Evolutionary conservation across 2,329 filamentous ascomycete genomes (phyloP).

Genomic region (Cladosporium halotolerans): DNA sequence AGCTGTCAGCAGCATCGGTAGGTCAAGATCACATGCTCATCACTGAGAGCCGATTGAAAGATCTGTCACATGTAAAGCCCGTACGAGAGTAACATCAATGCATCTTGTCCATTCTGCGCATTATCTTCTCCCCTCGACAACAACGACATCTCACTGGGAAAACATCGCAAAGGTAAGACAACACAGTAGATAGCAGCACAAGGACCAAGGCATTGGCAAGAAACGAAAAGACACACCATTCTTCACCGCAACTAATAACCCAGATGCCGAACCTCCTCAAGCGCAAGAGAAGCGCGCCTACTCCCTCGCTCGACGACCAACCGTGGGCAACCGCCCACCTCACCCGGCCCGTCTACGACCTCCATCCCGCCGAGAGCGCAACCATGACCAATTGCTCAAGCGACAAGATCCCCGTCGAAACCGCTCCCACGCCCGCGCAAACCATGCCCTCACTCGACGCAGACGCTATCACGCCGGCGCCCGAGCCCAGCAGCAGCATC

Average conservation of each 20-base stretch:
- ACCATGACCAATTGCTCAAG: background rate
- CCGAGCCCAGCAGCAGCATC: slow-evolving; percentile 9
- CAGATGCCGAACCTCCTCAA: slow-evolving; percentile 1
- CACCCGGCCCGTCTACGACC: too few relatives aligned
- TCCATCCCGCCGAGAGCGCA: background rate
- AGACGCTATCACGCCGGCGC: background rate
- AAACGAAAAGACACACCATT: background rate
- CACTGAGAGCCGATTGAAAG: background rate
- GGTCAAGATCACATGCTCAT: slow-evolving; percentile 1
- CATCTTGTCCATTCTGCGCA: too few relatives aligned
- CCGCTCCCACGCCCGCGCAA: too few relatives aligned
- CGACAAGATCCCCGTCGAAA: background rate
- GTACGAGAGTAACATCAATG: too few relatives aligned
- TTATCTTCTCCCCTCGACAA: background rate
- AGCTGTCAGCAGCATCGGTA: background rate
- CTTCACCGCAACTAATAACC: background rate
- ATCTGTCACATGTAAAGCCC: background rate
- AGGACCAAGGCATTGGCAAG: background rate
- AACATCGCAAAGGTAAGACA: background rate
- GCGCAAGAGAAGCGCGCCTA: background rate
- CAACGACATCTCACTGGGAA: background rate
- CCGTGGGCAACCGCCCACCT: slow-evolving; percentile 9
- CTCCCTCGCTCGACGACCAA: background rate
- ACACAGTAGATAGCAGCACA: background rate
- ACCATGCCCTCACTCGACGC: background rate